A percentile compares a stretch with the other conserved stretches of the same genome.
Evolutionary conservation across 2,329 filamentous ascomycete genomes (phyloP).

Genomic region (Pseudogymnoascus sp.): DNA sequence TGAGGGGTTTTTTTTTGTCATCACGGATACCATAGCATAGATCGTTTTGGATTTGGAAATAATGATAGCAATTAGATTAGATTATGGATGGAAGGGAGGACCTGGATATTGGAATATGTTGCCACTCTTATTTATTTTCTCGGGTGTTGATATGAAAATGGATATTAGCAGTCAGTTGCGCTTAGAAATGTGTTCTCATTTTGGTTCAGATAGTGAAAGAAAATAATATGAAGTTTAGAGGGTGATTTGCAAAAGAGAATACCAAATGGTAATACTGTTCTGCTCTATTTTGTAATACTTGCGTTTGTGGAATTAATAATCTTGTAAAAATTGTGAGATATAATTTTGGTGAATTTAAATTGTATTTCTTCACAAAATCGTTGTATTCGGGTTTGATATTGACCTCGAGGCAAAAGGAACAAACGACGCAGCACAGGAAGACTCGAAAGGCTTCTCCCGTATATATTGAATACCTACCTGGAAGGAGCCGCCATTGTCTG

Average conservation of each 20-base stretch:
- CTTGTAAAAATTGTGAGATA: background rate
- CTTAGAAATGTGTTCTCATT: background rate
- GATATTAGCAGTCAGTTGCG: background rate
- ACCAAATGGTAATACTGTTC: background rate
- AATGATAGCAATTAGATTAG: background rate
- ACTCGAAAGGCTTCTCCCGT: background rate
- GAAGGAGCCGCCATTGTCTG: background rate
- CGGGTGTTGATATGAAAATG: background rate
- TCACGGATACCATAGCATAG: constrained; percentile 1
- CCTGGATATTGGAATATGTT: background rate
- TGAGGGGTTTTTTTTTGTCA: background rate
- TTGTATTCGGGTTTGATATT: background rate
- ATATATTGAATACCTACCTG: background rate
- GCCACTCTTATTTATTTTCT: background rate
- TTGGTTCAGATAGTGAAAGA: background rate
- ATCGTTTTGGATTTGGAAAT: background rate
- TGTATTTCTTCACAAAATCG: background rate
- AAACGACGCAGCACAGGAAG: background rate
- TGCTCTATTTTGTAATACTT: background rate
- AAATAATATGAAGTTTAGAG: background rate
- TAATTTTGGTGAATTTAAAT: background rate
- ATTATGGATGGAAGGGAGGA: background rate
- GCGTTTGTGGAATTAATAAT: background rate
- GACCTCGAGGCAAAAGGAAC: background rate
- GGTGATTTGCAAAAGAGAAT: background rate